Conservation (phyloP, 495 filamentous ascomycete species). For the Xylaria sp. region DNA sequence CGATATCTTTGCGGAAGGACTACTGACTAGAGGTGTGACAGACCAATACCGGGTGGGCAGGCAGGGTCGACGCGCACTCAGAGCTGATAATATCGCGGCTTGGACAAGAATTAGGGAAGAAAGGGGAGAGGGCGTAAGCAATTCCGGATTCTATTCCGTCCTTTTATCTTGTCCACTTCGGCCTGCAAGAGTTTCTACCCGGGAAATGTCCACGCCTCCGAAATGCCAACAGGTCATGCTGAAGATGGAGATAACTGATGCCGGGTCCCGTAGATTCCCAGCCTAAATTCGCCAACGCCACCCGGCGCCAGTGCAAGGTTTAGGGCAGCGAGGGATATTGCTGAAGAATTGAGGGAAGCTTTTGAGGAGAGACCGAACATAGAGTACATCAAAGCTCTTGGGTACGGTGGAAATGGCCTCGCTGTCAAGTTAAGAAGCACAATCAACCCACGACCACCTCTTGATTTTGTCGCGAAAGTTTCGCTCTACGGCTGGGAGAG, state of each 20-base stretch:
- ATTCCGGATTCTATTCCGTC: neutral
- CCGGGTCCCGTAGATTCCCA: neutral
- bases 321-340: neutral
- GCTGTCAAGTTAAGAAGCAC: neutral
- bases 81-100: neutral
- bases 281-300: neutral
- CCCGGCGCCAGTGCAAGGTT: neutral
- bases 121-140: neutral
- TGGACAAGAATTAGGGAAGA: neutral
- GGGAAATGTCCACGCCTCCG: neutral
- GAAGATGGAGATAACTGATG: neutral
- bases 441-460: no score
- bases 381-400: neutral
- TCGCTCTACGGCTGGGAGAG: neutral
- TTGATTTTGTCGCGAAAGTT: neutral
- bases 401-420: slow-evolving; percentile 5
- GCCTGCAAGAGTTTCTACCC: neutral
- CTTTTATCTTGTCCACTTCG: neutral
- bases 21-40: neutral
- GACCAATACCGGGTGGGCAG: neutral
- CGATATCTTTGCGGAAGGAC: neutral
- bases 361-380: neutral
- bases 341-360: neutral
- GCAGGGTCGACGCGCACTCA: neutral
- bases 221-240: neutral